These are phyloP conservation scores for Geosmithia flava DNA, from an alignment of 2,329 filamentous ascomycete species.

Conservation along the genomic window DNA sequence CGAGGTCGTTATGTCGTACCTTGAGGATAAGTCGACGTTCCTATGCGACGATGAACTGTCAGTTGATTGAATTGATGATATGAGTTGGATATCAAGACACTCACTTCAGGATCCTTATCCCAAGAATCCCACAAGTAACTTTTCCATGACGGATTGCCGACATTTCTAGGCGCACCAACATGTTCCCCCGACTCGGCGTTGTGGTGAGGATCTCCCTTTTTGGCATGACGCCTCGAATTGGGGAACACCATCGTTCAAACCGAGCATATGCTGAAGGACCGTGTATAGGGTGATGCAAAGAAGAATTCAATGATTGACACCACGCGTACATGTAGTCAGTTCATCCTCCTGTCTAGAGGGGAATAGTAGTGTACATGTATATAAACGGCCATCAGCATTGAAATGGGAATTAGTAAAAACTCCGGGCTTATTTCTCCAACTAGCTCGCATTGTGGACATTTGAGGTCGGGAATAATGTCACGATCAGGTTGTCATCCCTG, in stretches of 20 bases:
- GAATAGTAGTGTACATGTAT: neutral
- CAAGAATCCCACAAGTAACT: slow-evolving; percentile 1
- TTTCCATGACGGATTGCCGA: neutral
- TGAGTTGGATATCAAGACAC: neutral
- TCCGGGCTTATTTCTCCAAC: neutral
- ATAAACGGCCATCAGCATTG: neutral
- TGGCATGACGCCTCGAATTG: neutral
- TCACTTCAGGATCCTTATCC: slow-evolving; percentile 1
- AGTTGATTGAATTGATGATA: neutral
- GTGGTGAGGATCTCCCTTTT: neutral
- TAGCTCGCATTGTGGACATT: neutral
- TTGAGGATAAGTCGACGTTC: slow-evolving; percentile 1
- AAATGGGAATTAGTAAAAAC: neutral
- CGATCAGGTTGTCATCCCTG: neutral
- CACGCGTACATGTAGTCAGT: neutral
- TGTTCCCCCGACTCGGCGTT: neutral
- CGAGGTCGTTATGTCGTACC: neutral
- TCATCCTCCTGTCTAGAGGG: neutral
- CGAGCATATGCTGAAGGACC: neutral
- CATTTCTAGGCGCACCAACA: neutral
- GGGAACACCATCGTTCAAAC: neutral
- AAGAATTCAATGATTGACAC: neutral
- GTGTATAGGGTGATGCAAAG: neutral
- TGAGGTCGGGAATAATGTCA: neutral
- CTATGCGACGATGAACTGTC: neutral